Conservation (phyloP, 345 rosid species). For the Gossypium turneri region DNA sequence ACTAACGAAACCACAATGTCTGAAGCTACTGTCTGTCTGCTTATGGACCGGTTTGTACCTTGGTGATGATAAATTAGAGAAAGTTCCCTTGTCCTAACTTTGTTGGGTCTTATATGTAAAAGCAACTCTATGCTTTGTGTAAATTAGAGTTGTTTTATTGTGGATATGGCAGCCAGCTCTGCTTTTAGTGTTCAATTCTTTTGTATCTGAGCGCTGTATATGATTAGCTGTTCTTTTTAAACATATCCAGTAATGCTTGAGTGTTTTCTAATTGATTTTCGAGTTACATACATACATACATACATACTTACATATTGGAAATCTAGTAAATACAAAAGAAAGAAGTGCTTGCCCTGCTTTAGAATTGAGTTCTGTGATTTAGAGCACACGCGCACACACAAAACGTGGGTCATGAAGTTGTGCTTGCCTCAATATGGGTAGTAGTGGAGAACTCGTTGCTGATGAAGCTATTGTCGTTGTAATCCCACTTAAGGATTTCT, state of each 20-base stretch:
- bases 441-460: slow-evolving; percentile 36
- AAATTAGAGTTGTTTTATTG: background rate
- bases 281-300: background rate
- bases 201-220: background rate
- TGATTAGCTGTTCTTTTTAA: background rate
- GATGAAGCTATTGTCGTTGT: slow-evolving; percentile 29
- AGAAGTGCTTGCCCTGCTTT: too few relatives aligned
- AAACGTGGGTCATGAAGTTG: slow-evolving; percentile 33
- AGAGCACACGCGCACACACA: background rate
- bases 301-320: too few relatives aligned
- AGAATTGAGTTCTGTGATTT: too few relatives aligned
- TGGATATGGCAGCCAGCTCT: background rate
- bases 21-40: slow-evolving; percentile 60
- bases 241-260: background rate
- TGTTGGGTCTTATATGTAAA: background rate
- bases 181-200: background rate
- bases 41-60: slow-evolving; percentile 85
- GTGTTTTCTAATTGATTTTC: background rate
- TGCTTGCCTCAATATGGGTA: slow-evolving; percentile 47
- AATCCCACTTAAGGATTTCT: slow-evolving; percentile 58
- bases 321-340: too few relatives aligned
- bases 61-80: slow-evolving; percentile 26
- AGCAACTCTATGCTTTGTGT: background rate
- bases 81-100: background rate
- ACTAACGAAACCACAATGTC: slow-evolving; percentile 33